Conservation (phyloP, 2,329 filamentous ascomycete genomes). For the Cordyceps sp. region DNA sequence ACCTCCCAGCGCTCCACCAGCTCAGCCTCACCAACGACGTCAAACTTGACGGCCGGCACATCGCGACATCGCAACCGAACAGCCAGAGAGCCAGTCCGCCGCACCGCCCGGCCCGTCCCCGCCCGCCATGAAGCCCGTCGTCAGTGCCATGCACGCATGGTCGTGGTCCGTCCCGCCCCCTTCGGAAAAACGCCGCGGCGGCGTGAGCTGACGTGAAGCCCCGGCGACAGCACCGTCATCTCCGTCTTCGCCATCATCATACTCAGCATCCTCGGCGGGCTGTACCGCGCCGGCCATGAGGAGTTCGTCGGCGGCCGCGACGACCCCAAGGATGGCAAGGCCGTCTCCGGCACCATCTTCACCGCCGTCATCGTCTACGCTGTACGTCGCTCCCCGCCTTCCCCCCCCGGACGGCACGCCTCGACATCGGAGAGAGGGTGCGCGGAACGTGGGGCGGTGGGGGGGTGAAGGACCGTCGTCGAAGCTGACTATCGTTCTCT, state of each 20-base stretch:
- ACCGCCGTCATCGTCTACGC: slow-evolving; percentile 76
- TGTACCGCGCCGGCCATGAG: slow-evolving; percentile 70
- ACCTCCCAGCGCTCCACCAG: too few relatives aligned
- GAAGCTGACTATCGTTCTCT: slow-evolving; percentile 2
- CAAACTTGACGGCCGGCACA: too few relatives aligned
- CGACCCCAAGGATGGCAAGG: slow-evolving; percentile 54
- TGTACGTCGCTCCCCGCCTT: slow-evolving; percentile 37
- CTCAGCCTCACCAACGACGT: too few relatives aligned
- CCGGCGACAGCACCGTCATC: slow-evolving; percentile 47
- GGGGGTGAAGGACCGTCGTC: too few relatives aligned
- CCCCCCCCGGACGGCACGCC: too few relatives aligned
- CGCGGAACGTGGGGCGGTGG: too few relatives aligned
- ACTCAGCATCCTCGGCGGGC: slow-evolving; percentile 44
- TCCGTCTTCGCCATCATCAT: slow-evolving; percentile 49
- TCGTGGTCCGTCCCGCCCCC: slow-evolving; percentile 51
- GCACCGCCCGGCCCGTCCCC: too few relatives aligned
- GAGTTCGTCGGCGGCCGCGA: slow-evolving; percentile 64
- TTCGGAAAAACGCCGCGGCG: not conserved
- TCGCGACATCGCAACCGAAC: too few relatives aligned
- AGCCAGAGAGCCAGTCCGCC: too few relatives aligned
- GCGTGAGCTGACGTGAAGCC: slow-evolving; percentile 9
- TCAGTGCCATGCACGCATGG: slow-evolving; percentile 86
- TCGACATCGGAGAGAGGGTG: too few relatives aligned
- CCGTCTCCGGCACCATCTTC: slow-evolving; percentile 74
- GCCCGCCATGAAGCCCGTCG: slow-evolving; percentile 77